Evolutionary conservation across 768 basidiomycete species (phyloP).

Genomic region (Mrakia frigida): DNA sequence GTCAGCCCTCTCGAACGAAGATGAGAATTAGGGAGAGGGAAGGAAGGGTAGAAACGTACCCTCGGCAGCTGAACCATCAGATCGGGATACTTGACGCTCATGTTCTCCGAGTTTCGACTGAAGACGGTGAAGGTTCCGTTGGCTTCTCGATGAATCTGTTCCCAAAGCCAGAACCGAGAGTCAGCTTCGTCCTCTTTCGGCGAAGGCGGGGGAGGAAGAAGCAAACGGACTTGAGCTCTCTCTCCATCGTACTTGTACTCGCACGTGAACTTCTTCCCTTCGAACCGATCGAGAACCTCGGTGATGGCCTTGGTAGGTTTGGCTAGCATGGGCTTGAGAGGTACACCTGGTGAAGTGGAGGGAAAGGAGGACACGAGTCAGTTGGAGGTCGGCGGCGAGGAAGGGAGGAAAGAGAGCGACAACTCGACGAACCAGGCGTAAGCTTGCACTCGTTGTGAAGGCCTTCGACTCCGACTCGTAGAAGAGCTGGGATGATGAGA

Average conservation of each 20-base stretch:
- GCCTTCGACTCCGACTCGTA: conserved; percentile 67
- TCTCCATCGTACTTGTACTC: conserved; percentile 99
- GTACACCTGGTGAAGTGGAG: conserved; percentile 52
- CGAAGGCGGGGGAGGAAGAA: background rate
- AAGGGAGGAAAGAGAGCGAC: background rate
- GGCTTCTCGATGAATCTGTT: conserved; percentile 74
- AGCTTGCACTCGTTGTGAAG: conserved; percentile 75
- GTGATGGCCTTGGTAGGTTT: conserved; percentile 99
- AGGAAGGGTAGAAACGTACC: conserved; percentile 48
- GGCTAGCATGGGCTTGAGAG: conserved; percentile 96
- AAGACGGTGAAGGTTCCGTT: conserved; percentile 85
- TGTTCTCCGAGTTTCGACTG: conserved; percentile 96
- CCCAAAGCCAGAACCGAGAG: background rate
- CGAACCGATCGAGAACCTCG: conserved; percentile 94
- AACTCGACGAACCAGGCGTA: conserved; percentile 60
- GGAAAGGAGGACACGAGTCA: background rate
- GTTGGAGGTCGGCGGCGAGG: background rate
- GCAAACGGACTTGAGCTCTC: conserved; percentile 68
- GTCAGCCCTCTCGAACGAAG: background rate
- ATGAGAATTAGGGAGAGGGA: background rate
- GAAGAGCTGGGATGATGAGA: conserved; percentile 79
- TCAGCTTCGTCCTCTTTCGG: background rate
- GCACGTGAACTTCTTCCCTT: conserved; percentile 90
- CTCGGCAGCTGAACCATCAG: conserved; percentile 86
- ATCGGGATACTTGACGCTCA: conserved; percentile 99